phyloP scores from a whole-genome alignment of 192 early-diverging fungal species.

The Coemansia sp. region DNA sequence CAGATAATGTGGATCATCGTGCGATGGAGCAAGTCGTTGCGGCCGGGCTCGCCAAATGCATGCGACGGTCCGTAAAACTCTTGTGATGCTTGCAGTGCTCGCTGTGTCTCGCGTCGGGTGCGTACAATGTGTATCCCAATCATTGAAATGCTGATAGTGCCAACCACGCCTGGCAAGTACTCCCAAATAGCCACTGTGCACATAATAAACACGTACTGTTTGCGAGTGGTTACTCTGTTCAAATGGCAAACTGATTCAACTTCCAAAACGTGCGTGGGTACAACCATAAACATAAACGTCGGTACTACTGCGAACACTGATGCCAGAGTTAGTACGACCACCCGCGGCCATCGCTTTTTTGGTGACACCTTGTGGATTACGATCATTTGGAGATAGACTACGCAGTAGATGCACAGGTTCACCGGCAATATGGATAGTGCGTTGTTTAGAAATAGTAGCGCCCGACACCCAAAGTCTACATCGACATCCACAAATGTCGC shows the following conservation, averaged over 20 bases:
- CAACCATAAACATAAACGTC: conserved; percentile 11
- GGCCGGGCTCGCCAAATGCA: background rate
- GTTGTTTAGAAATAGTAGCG: conserved; percentile 23
- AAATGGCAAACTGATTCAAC: conserved; percentile 13
- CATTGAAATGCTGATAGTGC: conserved; percentile 16
- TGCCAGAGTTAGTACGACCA: conserved; percentile 11
- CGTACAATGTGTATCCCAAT: conserved; percentile 21
- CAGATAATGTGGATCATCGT: conserved; percentile 33
- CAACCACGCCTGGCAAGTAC: conserved; percentile 31
- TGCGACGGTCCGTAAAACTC: conserved; percentile 11
- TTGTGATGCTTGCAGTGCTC: background rate
- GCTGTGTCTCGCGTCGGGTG: conserved; percentile 13
- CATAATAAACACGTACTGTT: conserved; percentile 16
- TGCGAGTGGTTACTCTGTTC: background rate
- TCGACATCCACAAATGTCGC: conserved; percentile 1
- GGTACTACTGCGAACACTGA: conserved; percentile 18
- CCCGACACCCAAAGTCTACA: conserved; percentile 23
- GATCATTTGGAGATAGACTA: conserved; percentile 40
- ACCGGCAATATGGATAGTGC: conserved; percentile 14
- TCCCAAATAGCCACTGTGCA: conserved; percentile 17
- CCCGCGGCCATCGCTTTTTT: conserved; percentile 24
- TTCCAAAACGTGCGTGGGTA: conserved; percentile 2
- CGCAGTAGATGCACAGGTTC: conserved; percentile 30
- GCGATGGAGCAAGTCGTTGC: conserved; percentile 18
- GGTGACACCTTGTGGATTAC: conserved; percentile 37